A percentile compares a stretch with the other conserved stretches of the same genome.
These are phyloP conservation scores for Talaromyces stipitatus DNA, from an alignment of 495 filamentous ascomycete species.

Conservation along the genomic window DNA sequence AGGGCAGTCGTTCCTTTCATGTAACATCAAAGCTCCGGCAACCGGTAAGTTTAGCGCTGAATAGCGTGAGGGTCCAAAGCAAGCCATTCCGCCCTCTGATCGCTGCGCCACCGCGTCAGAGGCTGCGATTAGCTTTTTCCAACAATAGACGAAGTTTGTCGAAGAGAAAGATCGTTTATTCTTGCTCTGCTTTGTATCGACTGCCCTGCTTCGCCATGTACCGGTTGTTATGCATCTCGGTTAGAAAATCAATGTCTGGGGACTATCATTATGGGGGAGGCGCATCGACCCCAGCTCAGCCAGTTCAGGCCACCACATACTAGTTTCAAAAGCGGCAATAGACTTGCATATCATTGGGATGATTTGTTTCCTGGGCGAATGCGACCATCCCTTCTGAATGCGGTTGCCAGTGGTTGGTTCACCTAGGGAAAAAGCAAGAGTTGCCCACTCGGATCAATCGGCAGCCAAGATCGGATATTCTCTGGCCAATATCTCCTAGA, in stretches of 20 bases:
- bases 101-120: slow-evolving; percentile 3
- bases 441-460: not conserved
- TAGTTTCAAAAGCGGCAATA: not conserved
- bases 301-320: not conserved
- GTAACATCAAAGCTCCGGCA: no score
- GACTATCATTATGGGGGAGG: no score
- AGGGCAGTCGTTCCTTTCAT: not conserved
- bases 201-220: no score
- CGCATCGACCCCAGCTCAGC: not conserved
- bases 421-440: not conserved
- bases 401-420: not conserved
- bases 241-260: not conserved
- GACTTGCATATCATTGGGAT: not conserved
- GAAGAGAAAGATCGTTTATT: no score
- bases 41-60: no score
- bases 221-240: no score
- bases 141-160: no score
- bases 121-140: not conserved
- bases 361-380: not conserved
- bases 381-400: not conserved
- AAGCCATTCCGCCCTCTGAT: slow-evolving; percentile 4
- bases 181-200: no score
- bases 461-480: not conserved
- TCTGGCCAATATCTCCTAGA: no score
- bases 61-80: not conserved